Conservation (phyloP, 352 stramenopile species). For the Phytophthora boehmeriae region DNA sequence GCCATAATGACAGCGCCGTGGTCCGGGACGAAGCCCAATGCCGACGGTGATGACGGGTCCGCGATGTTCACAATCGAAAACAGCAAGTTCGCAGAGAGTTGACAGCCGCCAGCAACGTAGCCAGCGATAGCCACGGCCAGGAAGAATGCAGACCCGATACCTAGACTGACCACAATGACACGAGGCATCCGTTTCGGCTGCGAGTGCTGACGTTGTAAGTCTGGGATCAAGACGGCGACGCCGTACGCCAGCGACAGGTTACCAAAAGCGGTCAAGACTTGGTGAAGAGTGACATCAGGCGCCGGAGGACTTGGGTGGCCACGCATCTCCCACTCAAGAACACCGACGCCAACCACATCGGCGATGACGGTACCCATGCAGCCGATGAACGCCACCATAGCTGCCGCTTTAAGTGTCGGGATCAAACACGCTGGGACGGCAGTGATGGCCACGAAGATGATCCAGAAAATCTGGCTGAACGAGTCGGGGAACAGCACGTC, state of each 20-base stretch:
- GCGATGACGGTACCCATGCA: conserved; percentile 41
- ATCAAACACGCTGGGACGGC: conserved; percentile 39
- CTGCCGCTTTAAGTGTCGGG: conserved; percentile 34
- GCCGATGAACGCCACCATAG: conserved; percentile 30
- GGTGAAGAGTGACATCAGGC: conserved; percentile 38
- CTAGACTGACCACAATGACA: conserved; percentile 47
- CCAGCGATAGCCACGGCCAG: conserved; percentile 42
- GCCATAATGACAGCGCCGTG: conserved; percentile 37
- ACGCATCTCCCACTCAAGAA: conserved; percentile 38
- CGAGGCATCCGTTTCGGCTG: conserved; percentile 53
- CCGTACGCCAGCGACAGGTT: conserved; percentile 47
- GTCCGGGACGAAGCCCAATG: conserved; percentile 30
- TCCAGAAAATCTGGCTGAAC: conserved; percentile 51
- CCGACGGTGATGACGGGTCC: conserved; percentile 24
- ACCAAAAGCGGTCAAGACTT: conserved; percentile 37
- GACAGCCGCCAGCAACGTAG: conserved; percentile 45
- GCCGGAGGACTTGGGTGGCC: conserved; percentile 28
- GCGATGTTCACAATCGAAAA: conserved; percentile 41
- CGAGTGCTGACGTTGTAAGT: conserved; percentile 48
- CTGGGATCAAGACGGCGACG: conserved; percentile 36
- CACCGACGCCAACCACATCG: conserved; percentile 32
- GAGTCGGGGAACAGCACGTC: conserved; percentile 56
- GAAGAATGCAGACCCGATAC: conserved; percentile 49
- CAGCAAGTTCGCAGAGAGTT: conserved; percentile 43
- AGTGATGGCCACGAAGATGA: conserved; percentile 44